Evolutionary conservation across 306 rosid genomes (phyloP).

Genomic region (Citrullus mucosospermus): DNA sequence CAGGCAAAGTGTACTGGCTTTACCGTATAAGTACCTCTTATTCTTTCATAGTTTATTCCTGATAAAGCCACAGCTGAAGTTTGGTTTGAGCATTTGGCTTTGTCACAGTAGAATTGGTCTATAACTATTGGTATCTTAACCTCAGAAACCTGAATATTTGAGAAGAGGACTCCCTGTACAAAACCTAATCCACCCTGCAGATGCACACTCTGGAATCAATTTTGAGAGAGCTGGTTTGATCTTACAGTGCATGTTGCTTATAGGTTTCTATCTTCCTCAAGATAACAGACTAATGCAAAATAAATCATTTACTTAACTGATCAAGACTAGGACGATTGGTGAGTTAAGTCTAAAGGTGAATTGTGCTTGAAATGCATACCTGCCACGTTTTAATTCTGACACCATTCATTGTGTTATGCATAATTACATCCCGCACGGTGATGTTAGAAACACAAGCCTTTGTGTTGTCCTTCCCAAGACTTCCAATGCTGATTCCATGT

Average conservation of each 20-base stretch:
- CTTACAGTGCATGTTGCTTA: not conserved
- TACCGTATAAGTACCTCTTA: slow-evolving; percentile 76
- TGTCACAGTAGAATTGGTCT: slow-evolving; percentile 93
- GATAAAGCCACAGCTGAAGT: slow-evolving; percentile 72
- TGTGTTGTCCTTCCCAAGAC: slow-evolving; percentile 78
- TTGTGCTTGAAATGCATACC: slow-evolving; percentile 25
- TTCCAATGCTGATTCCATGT: slow-evolving; percentile 95
- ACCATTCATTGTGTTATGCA: slow-evolving; percentile 89
- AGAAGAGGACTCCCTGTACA: slow-evolving; percentile 75
- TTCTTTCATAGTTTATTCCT: slow-evolving; percentile 84
- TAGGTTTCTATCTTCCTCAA: not conserved
- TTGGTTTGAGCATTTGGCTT: slow-evolving; percentile 58
- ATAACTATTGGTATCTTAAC: slow-evolving; percentile 87
- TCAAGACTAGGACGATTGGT: not conserved
- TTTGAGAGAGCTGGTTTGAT: not conserved
- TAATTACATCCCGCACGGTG: slow-evolving; percentile 63
- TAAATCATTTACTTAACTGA: not conserved
- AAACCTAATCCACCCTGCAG: slow-evolving; percentile 93
- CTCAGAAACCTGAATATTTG: slow-evolving; percentile 76
- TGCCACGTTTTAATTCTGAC: slow-evolving; percentile 99
- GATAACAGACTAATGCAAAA: not conserved
- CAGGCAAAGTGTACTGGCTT: slow-evolving; percentile 92
- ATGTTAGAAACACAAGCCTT: slow-evolving; percentile 94
- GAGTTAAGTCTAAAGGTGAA: not conserved
- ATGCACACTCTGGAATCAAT: not conserved